These are phyloP conservation scores for Endocladia muricata DNA, from an alignment of 31 red algal genomes.

Conservation along the genomic window DNA sequence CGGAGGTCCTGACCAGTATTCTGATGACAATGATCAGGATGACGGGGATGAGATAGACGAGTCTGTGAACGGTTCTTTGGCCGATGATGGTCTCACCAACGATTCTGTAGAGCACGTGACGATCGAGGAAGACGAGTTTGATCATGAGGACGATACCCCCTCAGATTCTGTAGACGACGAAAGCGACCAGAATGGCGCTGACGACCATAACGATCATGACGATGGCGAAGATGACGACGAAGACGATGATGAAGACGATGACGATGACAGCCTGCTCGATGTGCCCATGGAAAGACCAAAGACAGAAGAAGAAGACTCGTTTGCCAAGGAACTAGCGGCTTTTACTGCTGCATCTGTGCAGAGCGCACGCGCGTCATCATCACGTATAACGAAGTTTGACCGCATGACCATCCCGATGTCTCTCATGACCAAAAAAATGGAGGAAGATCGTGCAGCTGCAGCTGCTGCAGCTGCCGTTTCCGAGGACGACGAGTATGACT, in stretches of 20 bases:
- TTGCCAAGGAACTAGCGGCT: constrained; percentile 73
- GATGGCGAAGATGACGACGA: constrained; percentile 44
- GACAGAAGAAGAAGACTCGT: constrained; percentile 80
- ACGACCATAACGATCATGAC: constrained; percentile 26
- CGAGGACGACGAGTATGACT: constrained; percentile 8
- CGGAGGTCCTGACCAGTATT: not conserved
- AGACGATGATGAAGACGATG: constrained; percentile 58
- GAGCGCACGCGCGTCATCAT: constrained; percentile 42
- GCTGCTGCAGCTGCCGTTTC: constrained; percentile 28
- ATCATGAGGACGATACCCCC: constrained; percentile 1
- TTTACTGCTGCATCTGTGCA: constrained; percentile 69
- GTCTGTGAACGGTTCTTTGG: not conserved
- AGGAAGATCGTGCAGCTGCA: constrained; percentile 40
- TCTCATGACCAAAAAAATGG: constrained; percentile 68
- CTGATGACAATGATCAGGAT: constrained; percentile 17
- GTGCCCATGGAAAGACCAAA: constrained; percentile 28
- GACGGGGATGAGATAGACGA: constrained; percentile 27
- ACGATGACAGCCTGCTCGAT: constrained; percentile 29
- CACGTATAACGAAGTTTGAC: constrained; percentile 58
- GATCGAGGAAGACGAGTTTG: not conserved
- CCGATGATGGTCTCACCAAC: not conserved
- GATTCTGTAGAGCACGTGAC: not conserved
- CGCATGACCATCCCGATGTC: constrained; percentile 76
- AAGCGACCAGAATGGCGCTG: not conserved
- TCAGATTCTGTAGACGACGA: constrained; percentile 19